phyloP scores from a whole-genome alignment of 306 rosid species.

The Ziziphus jujuba region DNA sequence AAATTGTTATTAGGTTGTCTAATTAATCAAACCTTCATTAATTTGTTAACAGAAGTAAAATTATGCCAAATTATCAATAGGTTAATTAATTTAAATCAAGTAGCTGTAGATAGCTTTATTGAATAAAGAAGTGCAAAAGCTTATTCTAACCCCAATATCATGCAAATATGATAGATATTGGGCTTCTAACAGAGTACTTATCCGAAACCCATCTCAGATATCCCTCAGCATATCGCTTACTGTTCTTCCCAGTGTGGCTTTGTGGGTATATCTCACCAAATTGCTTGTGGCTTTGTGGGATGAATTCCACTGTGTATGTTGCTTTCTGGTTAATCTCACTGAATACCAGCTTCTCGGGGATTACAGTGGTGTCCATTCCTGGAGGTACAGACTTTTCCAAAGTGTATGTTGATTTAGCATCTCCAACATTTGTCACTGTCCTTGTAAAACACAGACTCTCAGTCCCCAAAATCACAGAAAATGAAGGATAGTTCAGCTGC shows the following conservation, averaged over 20 bases:
- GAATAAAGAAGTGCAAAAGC: too few relatives aligned
- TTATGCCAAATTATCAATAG: too few relatives aligned
- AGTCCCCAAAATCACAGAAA: slow-evolving; percentile 29
- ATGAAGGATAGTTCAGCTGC: slow-evolving; percentile 52
- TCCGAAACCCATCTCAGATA: slow-evolving; percentile 43
- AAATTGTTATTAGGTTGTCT: too few relatives aligned
- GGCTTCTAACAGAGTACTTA: slow-evolving; percentile 33
- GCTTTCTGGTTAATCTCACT: slow-evolving; percentile 37
- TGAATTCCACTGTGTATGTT: slow-evolving; percentile 25
- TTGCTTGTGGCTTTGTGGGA: slow-evolving; percentile 20
- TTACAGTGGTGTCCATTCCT: slow-evolving; percentile 20
- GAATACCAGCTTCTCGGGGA: slow-evolving; percentile 32
- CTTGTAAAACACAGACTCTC: slow-evolving; percentile 32
- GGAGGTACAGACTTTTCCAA: too few relatives aligned
- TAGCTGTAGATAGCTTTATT: too few relatives aligned
- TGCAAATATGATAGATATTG: too few relatives aligned
- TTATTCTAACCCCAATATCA: too few relatives aligned
- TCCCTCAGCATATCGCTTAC: slow-evolving; percentile 28
- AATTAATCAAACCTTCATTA: too few relatives aligned
- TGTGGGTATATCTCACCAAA: too few relatives aligned
- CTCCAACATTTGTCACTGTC: slow-evolving; percentile 50
- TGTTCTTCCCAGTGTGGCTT: too few relatives aligned
- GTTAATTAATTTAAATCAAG: too few relatives aligned
- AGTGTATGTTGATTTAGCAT: slow-evolving; percentile 29
- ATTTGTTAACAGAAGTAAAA: too few relatives aligned